These are phyloP conservation scores for Trichoderma koningiopsis DNA, from an alignment of 2,329 filamentous ascomycete genomes.

Conservation along the genomic window DNA sequence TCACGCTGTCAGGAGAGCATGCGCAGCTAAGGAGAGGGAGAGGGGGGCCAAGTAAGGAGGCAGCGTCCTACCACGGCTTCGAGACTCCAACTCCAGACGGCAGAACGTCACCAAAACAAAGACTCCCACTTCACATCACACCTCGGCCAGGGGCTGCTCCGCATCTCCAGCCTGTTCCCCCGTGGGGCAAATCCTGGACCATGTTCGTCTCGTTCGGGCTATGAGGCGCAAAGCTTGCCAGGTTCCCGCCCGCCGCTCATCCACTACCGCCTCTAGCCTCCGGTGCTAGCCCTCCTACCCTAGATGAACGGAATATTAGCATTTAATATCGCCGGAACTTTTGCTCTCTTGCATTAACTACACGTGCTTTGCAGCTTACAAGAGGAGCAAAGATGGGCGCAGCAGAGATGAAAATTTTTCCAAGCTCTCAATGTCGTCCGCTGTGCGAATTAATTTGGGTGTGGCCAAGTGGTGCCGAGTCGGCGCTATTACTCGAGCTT, in stretches of 20 bases:
- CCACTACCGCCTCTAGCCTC: slow-evolving; percentile 22
- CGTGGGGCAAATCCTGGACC: slow-evolving; percentile 19
- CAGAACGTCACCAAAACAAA: neutral
- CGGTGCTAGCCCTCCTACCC: slow-evolving; percentile 21
- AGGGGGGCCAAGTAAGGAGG: slow-evolving; percentile 1
- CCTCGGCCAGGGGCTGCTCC: slow-evolving; percentile 8
- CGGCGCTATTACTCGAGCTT: slow-evolving; percentile 11
- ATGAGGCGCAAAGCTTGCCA: slow-evolving; percentile 3
- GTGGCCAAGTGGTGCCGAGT: slow-evolving; percentile 13
- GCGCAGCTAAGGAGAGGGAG: slow-evolving; percentile 16
- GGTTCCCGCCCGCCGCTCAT: slow-evolving; percentile 11
- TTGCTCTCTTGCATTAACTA: slow-evolving; percentile 4
- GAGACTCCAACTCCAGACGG: neutral
- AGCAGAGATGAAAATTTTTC: neutral
- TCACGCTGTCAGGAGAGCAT: slow-evolving; percentile 23
- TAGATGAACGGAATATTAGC: neutral
- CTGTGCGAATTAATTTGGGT: neutral
- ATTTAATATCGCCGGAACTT: neutral
- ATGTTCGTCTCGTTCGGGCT: neutral
- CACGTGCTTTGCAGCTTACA: neutral
- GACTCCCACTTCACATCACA: neutral
- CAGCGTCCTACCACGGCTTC: neutral
- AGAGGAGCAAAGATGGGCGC: neutral
- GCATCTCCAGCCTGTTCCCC: slow-evolving; percentile 18
- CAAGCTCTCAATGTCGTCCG: neutral